Conservation (phyloP, 2,329 filamentous ascomycete species). For the Arthroderma sp. region DNA sequence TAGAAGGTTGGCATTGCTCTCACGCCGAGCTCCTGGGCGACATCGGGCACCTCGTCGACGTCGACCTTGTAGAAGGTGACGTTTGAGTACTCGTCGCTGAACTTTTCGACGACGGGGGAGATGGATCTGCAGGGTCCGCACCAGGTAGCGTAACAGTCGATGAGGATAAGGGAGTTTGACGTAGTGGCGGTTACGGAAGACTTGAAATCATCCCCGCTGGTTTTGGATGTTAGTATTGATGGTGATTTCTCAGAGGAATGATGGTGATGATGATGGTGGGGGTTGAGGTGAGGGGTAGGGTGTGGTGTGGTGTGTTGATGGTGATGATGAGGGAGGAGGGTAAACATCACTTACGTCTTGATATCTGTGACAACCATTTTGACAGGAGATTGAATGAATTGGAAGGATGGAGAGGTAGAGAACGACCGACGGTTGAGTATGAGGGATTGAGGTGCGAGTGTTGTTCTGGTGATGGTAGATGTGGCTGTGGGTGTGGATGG, state of each 20-base stretch:
- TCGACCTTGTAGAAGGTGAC: slow-evolving; percentile 44
- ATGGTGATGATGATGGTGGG: background rate
- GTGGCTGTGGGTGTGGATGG: background rate
- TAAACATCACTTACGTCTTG: slow-evolving; percentile 23
- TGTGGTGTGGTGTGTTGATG: slow-evolving; percentile 2
- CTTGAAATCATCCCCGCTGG: slow-evolving; percentile 22
- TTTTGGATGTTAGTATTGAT: slow-evolving; percentile 9
- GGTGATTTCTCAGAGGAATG: background rate
- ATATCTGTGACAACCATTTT: slow-evolving; percentile 36
- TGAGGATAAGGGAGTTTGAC: slow-evolving; percentile 31
- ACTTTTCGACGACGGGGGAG: slow-evolving; percentile 37
- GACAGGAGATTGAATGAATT: slow-evolving; percentile 30
- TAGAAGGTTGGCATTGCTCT: slow-evolving; percentile 34
- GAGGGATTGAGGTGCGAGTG: slow-evolving; percentile 4
- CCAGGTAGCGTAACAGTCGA: slow-evolving; percentile 44
- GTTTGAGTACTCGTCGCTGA: slow-evolving; percentile 38
- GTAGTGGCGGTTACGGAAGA: slow-evolving; percentile 40
- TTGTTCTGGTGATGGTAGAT: slow-evolving; percentile 7
- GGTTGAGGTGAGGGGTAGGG: slow-evolving; percentile 1
- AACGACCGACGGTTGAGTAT: slow-evolving; percentile 15
- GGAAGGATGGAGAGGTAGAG: slow-evolving; percentile 20
- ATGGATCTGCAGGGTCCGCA: slow-evolving; percentile 46
- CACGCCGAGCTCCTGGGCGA: slow-evolving; percentile 38
- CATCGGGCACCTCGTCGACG: slow-evolving; percentile 39
- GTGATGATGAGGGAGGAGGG: slow-evolving; percentile 18